Evolutionary conservation across 2,329 filamentous ascomycete genomes (phyloP).

Genomic region (Colletotrichum lentis): DNA sequence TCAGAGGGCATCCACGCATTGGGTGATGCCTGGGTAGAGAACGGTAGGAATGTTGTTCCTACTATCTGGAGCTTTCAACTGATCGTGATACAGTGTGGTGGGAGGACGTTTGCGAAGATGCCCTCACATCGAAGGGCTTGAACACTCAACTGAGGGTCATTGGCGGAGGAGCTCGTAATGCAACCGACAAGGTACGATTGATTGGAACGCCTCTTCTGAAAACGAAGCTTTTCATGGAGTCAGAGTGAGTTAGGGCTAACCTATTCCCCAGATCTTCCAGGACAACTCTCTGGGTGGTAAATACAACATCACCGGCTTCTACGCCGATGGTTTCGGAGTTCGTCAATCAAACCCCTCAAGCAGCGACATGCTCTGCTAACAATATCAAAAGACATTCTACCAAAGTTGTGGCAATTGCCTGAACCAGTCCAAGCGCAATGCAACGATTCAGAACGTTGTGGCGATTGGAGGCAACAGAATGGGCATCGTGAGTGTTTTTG

Average conservation of each 20-base stretch:
- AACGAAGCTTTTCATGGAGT: too few species aligned
- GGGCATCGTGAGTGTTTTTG: slow-evolving; percentile 41
- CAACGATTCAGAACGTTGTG: slow-evolving; percentile 44
- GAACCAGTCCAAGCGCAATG: slow-evolving; percentile 41
- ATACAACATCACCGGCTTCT: slow-evolving; percentile 46
- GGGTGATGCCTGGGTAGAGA: slow-evolving; percentile 45
- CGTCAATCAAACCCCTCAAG: background rate
- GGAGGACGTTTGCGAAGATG: slow-evolving; percentile 46
- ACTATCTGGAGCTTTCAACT: background rate
- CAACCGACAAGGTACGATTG: slow-evolving; percentile 43
- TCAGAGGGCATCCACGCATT: slow-evolving; percentile 46
- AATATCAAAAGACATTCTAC: slow-evolving; percentile 40
- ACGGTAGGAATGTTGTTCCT: slow-evolving; percentile 37
- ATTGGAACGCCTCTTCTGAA: too few species aligned
- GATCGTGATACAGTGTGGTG: slow-evolving; percentile 41
- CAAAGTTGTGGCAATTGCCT: slow-evolving; percentile 45
- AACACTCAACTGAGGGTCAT: slow-evolving; percentile 45
- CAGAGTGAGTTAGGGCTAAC: background rate
- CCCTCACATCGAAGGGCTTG: slow-evolving; percentile 43
- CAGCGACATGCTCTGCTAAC: background rate
- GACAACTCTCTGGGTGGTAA: slow-evolving; percentile 45
- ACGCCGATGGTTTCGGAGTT: slow-evolving; percentile 42
- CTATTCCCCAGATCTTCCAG: slow-evolving; percentile 42
- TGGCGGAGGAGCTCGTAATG: slow-evolving; percentile 43
- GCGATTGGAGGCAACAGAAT: slow-evolving; percentile 39